Base-by-base conservation (phyloP, 1,284 basidiomycete species). In the Hymenochaete sp. region DNA sequence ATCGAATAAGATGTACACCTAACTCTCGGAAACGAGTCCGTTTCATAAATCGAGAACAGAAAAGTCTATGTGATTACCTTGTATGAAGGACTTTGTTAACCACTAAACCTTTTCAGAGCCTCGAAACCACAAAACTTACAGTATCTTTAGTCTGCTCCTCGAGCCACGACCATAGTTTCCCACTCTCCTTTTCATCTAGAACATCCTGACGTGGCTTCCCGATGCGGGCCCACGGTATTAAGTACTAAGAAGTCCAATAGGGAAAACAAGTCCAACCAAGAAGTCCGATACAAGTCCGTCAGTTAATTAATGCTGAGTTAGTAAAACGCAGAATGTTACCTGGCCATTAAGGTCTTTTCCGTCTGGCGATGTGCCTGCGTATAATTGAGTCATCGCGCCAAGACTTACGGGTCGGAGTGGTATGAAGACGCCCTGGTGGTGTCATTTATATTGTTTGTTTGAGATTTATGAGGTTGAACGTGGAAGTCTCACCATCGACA, bases 181-280 rank as follows among this genome's bases (percentile, higher is more conserved):
- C 42, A 4, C 44, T 52, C 7, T 48, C 13, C 21, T 47, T 48
- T 14, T 48, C 49, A 29, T 56, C 50, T 5, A 39, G 27, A 6
- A 52, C 42, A 18, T 52, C 53, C 11, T 37, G 24, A 35, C 48
- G 41, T 2, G 49, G 21, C 27, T 51, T 42, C 11, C 53, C 55
- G 5, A 52, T 31, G 11, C 55, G 40, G 2, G 57, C 57, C 57
- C 58, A 59, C 3, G 58, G 58, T 36, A 59, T 53, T 5, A 58
- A 42, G 38, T 55, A 58, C 53, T 57, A 32, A 11, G 31, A 16
- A n/a, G n/a, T n/a, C n/a, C n/a, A 11, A 18, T 40, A 11, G 31
- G 16, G 8, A 44, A 16, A 35, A 10, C 21, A 26, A 19, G 13
- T 3, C n/a, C 26, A 38, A 37, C 6, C 10, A 35, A 16, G 8